Percentiles rank a stretch among this genome's conserved stretches.
phyloP scores from a whole-genome alignment of 1,284 basidiomycete species.

The Schizophyllum amplum region DNA sequence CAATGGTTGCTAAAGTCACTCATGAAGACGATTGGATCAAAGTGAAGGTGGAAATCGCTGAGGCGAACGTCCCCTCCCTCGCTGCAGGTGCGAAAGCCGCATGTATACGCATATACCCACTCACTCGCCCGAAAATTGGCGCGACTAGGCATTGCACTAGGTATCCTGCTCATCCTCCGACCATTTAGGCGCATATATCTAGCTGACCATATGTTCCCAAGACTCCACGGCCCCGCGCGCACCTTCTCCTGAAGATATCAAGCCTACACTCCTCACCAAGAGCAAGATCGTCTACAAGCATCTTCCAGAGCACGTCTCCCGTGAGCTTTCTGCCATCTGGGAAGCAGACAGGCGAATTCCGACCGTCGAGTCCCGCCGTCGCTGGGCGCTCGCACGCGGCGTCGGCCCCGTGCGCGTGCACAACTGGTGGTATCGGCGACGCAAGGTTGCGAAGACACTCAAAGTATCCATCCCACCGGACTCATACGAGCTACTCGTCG shows the following conservation, averaged over 20 bases:
- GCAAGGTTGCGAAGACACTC: conserved; percentile 19
- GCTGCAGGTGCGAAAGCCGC: background rate
- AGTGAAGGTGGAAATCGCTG: background rate
- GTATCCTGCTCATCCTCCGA: background rate
- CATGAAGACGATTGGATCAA: background rate
- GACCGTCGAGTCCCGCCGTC: conserved; percentile 22
- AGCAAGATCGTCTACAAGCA: background rate
- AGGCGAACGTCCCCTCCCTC: background rate
- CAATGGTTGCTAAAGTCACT: background rate
- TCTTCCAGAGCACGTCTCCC: conserved; percentile 17
- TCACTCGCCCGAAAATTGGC: background rate
- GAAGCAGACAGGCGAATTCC: conserved; percentile 26
- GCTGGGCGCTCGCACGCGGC: conserved; percentile 28
- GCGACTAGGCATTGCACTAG: no score
- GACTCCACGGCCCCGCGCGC: no score
- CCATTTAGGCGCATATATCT: background rate
- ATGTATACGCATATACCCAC: background rate
- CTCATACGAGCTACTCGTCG: conserved; percentile 26
- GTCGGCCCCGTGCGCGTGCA: conserved; percentile 23
- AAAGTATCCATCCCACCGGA: conserved; percentile 20
- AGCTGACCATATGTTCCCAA: no score
- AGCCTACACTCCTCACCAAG: no score
- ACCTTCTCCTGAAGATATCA: background rate
- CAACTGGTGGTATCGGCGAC: conserved; percentile 28
- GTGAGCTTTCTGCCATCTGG: conserved; percentile 27